Conservation (phyloP, 1,284 basidiomycete genomes). For the Puccinia polysora region DNA sequence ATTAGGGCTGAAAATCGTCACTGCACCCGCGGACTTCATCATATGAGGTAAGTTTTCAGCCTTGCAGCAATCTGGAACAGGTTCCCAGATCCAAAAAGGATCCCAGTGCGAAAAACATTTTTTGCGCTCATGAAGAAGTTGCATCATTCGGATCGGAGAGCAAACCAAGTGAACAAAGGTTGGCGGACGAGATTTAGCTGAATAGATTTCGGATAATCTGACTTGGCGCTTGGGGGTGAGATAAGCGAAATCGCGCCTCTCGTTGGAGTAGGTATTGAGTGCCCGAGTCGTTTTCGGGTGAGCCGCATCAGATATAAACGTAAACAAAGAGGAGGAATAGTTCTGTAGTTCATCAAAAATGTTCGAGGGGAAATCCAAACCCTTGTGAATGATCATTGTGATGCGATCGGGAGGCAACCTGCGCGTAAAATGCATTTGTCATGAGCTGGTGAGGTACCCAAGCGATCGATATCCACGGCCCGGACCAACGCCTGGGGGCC, state of each 20-base stretch:
- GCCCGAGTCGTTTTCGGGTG: conserved; percentile 25
- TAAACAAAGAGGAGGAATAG: conserved; percentile 26
- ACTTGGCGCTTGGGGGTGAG: conserved; percentile 28
- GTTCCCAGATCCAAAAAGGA: conserved; percentile 28
- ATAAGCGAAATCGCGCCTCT: conserved; percentile 26
- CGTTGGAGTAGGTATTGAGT: conserved; percentile 31
- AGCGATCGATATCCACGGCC: no score
- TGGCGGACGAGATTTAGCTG: background rate
- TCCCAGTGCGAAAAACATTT: background rate
- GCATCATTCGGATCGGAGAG: conserved; percentile 5
- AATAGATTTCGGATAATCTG: background rate
- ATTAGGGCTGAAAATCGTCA: conserved; percentile 32
- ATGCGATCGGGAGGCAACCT: conserved; percentile 26
- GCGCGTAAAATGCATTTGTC: background rate
- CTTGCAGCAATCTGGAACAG: conserved; percentile 28
- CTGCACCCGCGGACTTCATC: background rate
- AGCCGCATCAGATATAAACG: conserved; percentile 17
- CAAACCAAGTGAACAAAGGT: conserved; percentile 27
- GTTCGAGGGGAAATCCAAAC: conserved; percentile 11
- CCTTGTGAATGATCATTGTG: conserved; percentile 31
- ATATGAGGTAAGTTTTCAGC: conserved; percentile 16
- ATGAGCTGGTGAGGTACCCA: background rate
- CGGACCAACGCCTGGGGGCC: no score
- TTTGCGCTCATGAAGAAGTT: background rate
- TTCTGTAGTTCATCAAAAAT: conserved; percentile 3